These are phyloP conservation scores for Suillus luteus DNA, from an alignment of 768 basidiomycete species.

Conservation along the genomic window DNA sequence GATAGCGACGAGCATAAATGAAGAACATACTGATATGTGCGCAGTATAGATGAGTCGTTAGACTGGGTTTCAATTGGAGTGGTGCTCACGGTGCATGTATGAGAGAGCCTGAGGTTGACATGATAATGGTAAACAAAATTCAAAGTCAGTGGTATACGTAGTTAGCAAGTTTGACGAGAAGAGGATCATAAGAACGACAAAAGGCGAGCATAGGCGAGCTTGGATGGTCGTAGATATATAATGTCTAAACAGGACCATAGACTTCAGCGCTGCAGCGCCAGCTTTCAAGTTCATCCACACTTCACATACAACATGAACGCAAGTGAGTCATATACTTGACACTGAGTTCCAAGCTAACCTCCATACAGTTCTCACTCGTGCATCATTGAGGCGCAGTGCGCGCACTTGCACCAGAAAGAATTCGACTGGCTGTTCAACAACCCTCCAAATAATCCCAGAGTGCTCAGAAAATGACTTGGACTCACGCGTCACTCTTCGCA, in stretches of 20 bases:
- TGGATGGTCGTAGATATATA: not conserved
- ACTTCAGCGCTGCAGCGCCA: too few species aligned
- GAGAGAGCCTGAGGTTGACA: too few species aligned
- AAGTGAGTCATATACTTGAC: slow-evolving; percentile 17
- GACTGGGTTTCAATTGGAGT: too few species aligned
- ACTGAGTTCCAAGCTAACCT: not conserved
- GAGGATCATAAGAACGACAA: not conserved
- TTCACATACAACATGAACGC: slow-evolving; percentile 20
- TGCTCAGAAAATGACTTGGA: slow-evolving; percentile 24
- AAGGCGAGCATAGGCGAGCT: too few species aligned
- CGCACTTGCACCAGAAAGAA: slow-evolving; percentile 27
- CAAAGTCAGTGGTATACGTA: not conserved
- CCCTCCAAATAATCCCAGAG: slow-evolving; percentile 35
- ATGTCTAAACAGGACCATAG: too few species aligned
- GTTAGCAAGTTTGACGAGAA: not conserved
- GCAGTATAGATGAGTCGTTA: too few species aligned
- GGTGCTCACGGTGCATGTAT: too few species aligned
- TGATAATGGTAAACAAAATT: slow-evolving; percentile 1
- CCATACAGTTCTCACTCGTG: slow-evolving; percentile 23
- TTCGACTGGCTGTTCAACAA: slow-evolving; percentile 4
- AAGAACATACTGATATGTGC: too few species aligned
- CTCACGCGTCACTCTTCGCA: slow-evolving; percentile 32
- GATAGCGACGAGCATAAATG: not conserved
- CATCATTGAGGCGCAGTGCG: slow-evolving; percentile 29
- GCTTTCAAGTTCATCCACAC: not conserved